Evolutionary conservation across 371 early-diverging fungal species (phyloP).

Genomic region (Zopfochytrium polystomum): DNA sequence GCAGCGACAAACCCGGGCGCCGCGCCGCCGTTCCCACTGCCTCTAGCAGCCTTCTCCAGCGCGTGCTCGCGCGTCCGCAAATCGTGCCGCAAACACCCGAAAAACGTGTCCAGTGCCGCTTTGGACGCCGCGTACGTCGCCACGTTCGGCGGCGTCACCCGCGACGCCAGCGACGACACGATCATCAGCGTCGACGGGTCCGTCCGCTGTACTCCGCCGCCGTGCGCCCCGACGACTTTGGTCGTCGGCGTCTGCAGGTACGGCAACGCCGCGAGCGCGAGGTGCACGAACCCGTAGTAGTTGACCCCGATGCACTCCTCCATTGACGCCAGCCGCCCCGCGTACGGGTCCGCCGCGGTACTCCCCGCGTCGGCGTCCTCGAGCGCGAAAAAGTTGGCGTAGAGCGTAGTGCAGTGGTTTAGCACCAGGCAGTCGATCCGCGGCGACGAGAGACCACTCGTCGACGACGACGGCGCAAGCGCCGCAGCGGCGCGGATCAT

Average conservation of each 20-base stretch:
- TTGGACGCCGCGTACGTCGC: slow-evolving; percentile 16
- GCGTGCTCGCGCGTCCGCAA: no score
- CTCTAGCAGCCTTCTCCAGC: no score
- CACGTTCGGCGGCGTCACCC: slow-evolving; percentile 7
- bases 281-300: slow-evolving; percentile 10
- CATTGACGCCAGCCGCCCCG: no score
- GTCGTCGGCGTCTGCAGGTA: slow-evolving; percentile 2
- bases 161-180: slow-evolving; percentile 12
- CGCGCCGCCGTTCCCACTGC: no score
- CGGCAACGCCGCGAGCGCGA: slow-evolving; percentile 8
- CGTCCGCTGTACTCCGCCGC: no score
- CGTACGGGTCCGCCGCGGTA: no score
- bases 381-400: slow-evolving; percentile 2
- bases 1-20: no score
- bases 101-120: slow-evolving; percentile 13
- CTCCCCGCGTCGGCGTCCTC: neutral
- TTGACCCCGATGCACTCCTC: slow-evolving; percentile 7
- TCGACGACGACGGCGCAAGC: neutral
- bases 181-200: slow-evolving; percentile 3
- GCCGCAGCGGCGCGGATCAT: no score
- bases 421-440: slow-evolving; percentile 12
- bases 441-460: neutral
- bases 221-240: neutral
- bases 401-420: slow-evolving; percentile 6
- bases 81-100: slow-evolving; percentile 6